phyloP scores from a whole-genome alignment of 345 rosid species.

The Salix viminalis region DNA sequence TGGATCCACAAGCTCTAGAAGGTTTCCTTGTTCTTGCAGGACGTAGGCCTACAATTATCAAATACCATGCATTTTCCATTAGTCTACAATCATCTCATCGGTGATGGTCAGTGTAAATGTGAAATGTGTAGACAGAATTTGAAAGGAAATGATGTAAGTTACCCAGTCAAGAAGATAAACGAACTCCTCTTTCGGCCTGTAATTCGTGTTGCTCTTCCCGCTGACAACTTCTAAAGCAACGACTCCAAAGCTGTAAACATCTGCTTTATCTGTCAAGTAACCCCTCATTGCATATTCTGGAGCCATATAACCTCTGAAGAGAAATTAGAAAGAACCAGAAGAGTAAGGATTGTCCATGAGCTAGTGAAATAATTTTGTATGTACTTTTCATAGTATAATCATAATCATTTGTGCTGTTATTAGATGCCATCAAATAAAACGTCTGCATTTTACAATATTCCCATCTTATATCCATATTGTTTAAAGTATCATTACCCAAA shows the following conservation, averaged over 20 bases:
- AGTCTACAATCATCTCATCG: background rate
- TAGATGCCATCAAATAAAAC: too few species aligned
- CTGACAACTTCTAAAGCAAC: conserved; percentile 79
- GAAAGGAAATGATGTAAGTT: background rate
- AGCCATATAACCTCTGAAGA: conserved; percentile 88
- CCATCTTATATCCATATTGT: background rate
- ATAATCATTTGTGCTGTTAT: too few species aligned
- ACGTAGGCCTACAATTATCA: conserved; percentile 59
- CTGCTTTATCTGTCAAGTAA: conserved; percentile 90
- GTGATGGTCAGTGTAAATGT: background rate
- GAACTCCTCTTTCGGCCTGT: conserved; percentile 90
- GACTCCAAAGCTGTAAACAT: conserved; percentile 87
- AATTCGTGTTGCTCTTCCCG: conserved; percentile 91
- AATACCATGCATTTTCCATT: background rate
- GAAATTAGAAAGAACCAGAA: background rate
- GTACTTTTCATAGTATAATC: background rate
- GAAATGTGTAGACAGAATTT: background rate
- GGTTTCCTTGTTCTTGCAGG: conserved; percentile 87
- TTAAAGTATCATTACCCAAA: background rate
- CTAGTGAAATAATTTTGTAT: too few species aligned
- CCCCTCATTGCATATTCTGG: conserved; percentile 99
- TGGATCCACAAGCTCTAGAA: conserved; percentile 76
- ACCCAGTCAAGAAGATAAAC: conserved; percentile 95
- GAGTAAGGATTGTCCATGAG: too few species aligned
- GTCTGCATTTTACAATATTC: too few species aligned